Conservation (phyloP, 805 yeast species). For the Pichia nakasei region DNA sequence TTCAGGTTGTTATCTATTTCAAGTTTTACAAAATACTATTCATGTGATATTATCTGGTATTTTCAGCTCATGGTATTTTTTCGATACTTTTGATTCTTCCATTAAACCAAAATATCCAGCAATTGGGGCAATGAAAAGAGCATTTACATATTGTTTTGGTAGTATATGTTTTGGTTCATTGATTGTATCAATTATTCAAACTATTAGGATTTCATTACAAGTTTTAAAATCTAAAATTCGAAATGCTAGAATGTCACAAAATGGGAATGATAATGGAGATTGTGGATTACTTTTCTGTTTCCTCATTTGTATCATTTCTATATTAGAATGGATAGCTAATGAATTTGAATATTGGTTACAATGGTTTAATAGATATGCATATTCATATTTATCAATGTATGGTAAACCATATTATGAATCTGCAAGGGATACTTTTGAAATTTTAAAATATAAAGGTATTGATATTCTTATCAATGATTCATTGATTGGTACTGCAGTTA, state of each 20-base stretch:
- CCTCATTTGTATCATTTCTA: constrained; percentile 32
- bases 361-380: constrained; percentile 87
- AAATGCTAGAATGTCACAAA: constrained; percentile 25
- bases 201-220: constrained; percentile 47
- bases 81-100: constrained; percentile 30
- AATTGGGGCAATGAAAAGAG: constrained; percentile 64
- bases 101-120: constrained; percentile 72
- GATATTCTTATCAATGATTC: constrained; percentile 82
- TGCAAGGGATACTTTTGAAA: constrained; percentile 74
- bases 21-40: constrained; percentile 70
- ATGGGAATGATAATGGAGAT: constrained; percentile 38
- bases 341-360: constrained; percentile 38
- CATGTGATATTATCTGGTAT: constrained; percentile 79
- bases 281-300: constrained; percentile 45
- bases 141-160: constrained; percentile 81
- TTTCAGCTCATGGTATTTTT: constrained; percentile 88
- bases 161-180: constrained; percentile 77
- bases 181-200: constrained; percentile 66
- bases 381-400: constrained; percentile 77
- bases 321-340: constrained; percentile 57
- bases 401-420: constrained; percentile 70
- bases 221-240: constrained; percentile 37
- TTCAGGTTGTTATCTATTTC: constrained; percentile 77
- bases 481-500: constrained; percentile 67
- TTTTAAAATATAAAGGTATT: constrained; percentile 70